Evolutionary conservation across 345 rosid species (phyloP), one percentile per base, ranked within the genome.

Genomic region (Citrus sp.): DNA sequence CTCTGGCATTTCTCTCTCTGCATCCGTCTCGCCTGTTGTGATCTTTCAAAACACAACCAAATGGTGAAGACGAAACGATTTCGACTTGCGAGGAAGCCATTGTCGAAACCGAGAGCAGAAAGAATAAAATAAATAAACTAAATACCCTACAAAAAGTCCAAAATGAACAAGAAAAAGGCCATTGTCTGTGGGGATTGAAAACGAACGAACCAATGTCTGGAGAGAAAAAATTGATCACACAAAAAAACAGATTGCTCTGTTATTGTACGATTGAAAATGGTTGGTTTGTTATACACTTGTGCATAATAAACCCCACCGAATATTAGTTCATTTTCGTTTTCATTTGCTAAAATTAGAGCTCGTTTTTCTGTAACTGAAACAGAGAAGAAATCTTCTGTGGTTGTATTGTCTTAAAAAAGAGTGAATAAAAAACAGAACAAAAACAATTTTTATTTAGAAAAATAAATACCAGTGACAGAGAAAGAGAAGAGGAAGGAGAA

Each of bases 21-120:
- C 83, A 79, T 61, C 83, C 75, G 35, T 93, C 87, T 34, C 80
- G 89, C 56, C 91, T 78, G 79, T 78, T 87, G 13, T 79, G 89
- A 69, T 93, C 94, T 79, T 88, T 88, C 70, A 93, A 80, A 18
- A 90, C 88, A 73, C 91, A 85, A 59, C 89, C 89, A 77, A 93
- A 86, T 46, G 89, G 88, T 22, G 90, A 68, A 37, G 94, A 87
- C 1, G 97, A 83, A 38, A 81, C 87, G 28, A 92, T 78, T 84
- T 92, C 93, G 0, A 93, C 89, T 35, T 90, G 90, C 2, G 91
- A 91, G 37, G 90, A 92, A 19, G 92, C 97, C 98, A 95, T 93
- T 54, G 12, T 59, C 51, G 49, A 46, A 14, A 7, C 22, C 3
- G 10, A 72, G 3, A 22, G 22, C 21, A 14, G 13, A 4, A 72